Evolutionary conservation across 2,329 filamentous ascomycete species (phyloP), one percentile per base, ranked within the genome.

Genomic region (Apiospora kogelbergensis): DNA sequence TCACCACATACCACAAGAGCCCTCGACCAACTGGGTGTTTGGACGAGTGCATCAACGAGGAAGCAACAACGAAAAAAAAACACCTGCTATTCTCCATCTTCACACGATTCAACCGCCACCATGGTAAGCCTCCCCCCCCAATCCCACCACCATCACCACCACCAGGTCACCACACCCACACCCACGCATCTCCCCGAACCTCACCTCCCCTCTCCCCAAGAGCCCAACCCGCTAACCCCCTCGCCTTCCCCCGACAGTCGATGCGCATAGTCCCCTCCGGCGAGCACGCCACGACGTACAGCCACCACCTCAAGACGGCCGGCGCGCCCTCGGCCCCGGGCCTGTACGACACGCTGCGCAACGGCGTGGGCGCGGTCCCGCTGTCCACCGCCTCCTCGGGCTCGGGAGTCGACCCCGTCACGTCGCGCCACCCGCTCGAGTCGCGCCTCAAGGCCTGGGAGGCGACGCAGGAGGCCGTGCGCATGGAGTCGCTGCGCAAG

Each of bases 261-360:
- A 92, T 98, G 88, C 94, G 94, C 84, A 92, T 99, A 83, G 89
- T 93, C 74, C 96, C 96, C 79, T 80, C 89, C 71, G 81, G 90
- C 76, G 78, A 84, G 74, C 89, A 95, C 85, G 82, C 89, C 76
- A 88, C 85, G 74, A 86, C 88, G 78, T 91, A 89, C 83, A 86
- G 85, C 76, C 91, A 86, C 74, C 76, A 86, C 74, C 76, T 86
- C 69, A 81, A 86, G 78, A 87, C 86, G 73, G 86, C 88, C 75
- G 89, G 88, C 68, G 96, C 96, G 4, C 96, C 74, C 37, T 98
- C 95, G 0, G 95, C 94, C 20, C 95, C 95, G 0, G 95, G 95
- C 74, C 86, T 98, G 72, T 95, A 97, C 86, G 96, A 98, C 85
- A 95, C 93, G 22, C 92, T 99, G 75, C 95, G 96, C 78, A 86